Evolutionary conservation across 1,284 basidiomycete species (phyloP), one percentile per base, ranked within the genome.

Genomic region (Cutaneotrichosporon sp.): DNA sequence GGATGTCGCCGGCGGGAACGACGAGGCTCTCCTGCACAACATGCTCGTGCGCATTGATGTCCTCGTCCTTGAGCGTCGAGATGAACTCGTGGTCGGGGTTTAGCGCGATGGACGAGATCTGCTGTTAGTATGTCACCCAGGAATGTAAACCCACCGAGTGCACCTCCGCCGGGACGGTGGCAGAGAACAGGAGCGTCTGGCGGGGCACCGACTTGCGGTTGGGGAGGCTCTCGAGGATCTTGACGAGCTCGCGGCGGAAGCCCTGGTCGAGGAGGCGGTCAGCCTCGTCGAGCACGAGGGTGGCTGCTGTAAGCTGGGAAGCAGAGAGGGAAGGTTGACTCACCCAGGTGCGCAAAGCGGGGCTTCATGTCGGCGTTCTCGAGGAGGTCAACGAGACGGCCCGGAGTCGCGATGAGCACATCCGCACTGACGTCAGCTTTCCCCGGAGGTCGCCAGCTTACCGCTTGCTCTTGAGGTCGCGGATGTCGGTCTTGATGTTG

Each of bases 21-120:
- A 84, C 79, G 29, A 85, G 64, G 50, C 72, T 79, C 45, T 82
- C 79, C 75, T 89, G 88, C 20, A 81, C 80, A 9, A 89, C 88
- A 67, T 87, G 87, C 69, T 85, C 81, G 73, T 89, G 88, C 1
- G 86, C 86, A 67, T 87, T 87, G 33, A 81, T 78, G 66, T 89
- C 88, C 60, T 86, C 84, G 24, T 83, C 83, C 13, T 78, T 79
- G 25, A 89, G 78, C 6, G 88, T 88, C 24, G 84, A 85, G 67
- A 89, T 81, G 71, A 88, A 87, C 53, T 82, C 78, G 77, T 88
- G 83, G 58, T 83, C 79, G 14, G 81, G 74, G 18, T 79, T 72
- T 42, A 87, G 78, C 8, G 83, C 82, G 34, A 82, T 70, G 9
- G 78, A 70, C 0, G 83, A 82, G 66, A 86, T 81, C n/a, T n/a